These are phyloP conservation scores for Dioscorea alata DNA, from an alignment of 106 monocot genomes.

Conservation along the genomic window DNA sequence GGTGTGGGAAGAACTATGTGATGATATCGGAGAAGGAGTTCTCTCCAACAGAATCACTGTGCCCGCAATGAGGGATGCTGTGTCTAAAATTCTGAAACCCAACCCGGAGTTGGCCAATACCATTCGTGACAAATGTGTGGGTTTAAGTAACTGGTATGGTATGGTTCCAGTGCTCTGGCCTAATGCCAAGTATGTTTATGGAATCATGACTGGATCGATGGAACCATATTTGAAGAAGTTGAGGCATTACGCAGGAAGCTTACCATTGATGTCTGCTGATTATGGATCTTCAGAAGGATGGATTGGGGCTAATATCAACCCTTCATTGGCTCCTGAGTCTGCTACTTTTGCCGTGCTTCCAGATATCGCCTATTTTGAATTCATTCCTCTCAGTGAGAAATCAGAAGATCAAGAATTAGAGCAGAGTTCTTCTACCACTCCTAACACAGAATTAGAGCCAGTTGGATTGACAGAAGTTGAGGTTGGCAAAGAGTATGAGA, in stretches of 20 bases:
- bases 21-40: slow-evolving; percentile 72
- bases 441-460: slow-evolving; percentile 52
- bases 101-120: slow-evolving; percentile 60
- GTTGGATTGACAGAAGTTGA: slow-evolving; percentile 64
- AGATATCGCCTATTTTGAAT: slow-evolving; percentile 81
- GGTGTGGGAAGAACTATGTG: slow-evolving; percentile 64
- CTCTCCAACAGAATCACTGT: slow-evolving; percentile 64
- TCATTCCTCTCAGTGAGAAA: slow-evolving; percentile 51
- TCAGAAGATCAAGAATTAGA: slow-evolving; percentile 18
- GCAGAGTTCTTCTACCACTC: slow-evolving; percentile 17
- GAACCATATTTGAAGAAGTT: slow-evolving; percentile 76
- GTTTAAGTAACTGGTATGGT: slow-evolving; percentile 74
- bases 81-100: slow-evolving; percentile 55
- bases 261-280: slow-evolving; percentile 75
- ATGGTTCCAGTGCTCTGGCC: slow-evolving; percentile 75
- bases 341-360: slow-evolving; percentile 69
- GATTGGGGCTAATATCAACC: slow-evolving; percentile 68
- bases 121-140: slow-evolving; percentile 43
- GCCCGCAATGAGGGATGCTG: slow-evolving; percentile 54
- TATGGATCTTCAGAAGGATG: slow-evolving; percentile 86
- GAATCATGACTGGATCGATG: slow-evolving; percentile 92
- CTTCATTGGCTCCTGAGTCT: slow-evolving; percentile 44
- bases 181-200: slow-evolving; percentile 80
- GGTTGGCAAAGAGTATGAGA: slow-evolving; percentile 65
- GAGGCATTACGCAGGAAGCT: slow-evolving; percentile 68